Conservation (phyloP, 2,329 filamentous ascomycete genomes). For the Arthrocladium fulminans region DNA sequence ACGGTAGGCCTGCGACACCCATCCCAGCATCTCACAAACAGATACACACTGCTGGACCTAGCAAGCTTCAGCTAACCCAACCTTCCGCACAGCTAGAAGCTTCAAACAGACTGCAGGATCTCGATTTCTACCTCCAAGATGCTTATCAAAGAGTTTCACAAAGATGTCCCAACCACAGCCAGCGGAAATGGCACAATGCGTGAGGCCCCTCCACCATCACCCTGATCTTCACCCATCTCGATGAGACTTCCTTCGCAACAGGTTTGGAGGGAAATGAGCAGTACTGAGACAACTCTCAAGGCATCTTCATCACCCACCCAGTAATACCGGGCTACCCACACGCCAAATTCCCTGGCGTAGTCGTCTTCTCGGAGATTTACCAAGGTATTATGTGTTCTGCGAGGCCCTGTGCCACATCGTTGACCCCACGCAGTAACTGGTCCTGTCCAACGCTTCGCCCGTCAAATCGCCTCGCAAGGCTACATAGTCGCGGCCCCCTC, state of each 20-base stretch:
- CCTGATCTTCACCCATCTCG: neutral
- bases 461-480: conserved; percentile 84
- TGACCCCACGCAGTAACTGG: conserved; percentile 60
- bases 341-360: conserved; percentile 80
- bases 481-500: conserved; percentile 89
- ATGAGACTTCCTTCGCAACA: conserved; percentile 4
- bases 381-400: conserved; percentile 54
- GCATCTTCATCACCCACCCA: conserved; percentile 83
- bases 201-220: conserved; percentile 26
- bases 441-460: conserved; percentile 77
- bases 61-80: too few species aligned
- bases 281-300: conserved; percentile 36
- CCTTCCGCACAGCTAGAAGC: too few species aligned
- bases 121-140: too few species aligned
- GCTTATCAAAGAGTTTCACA: conserved; percentile 51
- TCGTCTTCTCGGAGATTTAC: conserved; percentile 89
- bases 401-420: conserved; percentile 2
- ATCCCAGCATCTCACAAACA: too few species aligned
- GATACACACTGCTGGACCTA: too few species aligned
- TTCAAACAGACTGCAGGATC: neutral
- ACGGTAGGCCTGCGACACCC: too few species aligned
- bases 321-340: conserved; percentile 76
- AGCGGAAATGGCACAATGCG: conserved; percentile 50
- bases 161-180: conserved; percentile 52
- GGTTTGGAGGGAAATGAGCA: neutral